Base-by-base conservation (phyloP, 2,329 filamentous ascomycete species). In the Trichoderma oligosporum region DNA sequence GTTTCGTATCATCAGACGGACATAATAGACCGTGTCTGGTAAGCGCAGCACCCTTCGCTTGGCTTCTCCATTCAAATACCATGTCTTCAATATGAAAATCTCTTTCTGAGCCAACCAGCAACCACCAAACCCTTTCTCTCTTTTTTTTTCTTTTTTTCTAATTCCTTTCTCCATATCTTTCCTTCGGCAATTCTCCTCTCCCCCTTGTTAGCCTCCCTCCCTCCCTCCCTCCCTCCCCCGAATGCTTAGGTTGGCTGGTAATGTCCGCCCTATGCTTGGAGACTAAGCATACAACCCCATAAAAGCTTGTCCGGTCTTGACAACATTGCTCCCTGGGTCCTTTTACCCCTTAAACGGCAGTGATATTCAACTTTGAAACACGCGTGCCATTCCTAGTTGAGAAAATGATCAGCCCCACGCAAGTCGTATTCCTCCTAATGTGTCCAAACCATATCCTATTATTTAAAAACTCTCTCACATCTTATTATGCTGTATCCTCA, bases 251-350 rank as follows among this genome's bases (percentile, higher is more conserved):
- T 11, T 11, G 27, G 27, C 27, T 25, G n/a, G 27, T 25, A 20
- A 33, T 35, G 45, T 22, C 42, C 42, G 25, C 18, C 16, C n/a
- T 14, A 9, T 42, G 27, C 44, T 41, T 41, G 38, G 38, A 16
- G 5, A 18, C n/a, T 3, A 16, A 33, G 61, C 33, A n/a, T 27
- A 16, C 25, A 16, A 33, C 24, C 14, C 63, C 67, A 64, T 67
- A 66, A 72, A 72, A 73, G 70, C 70, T 71, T 73, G 69, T 72
- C 70, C 64, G 36, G 67, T 67, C 69, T 70, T 70, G 68, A 71
- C 69, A 71, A 67, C 65, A 62, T 61, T 60, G 61, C 61, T 65
- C 53, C 58, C 45, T 64, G 59, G 56, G 61, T 25, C 56, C 42
- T 52, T 20, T 58, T 53, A 61, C 66, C 12, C 67, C 61, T 53